A percentile compares a stretch with the other conserved stretches of the same genome.
phyloP scores from a whole-genome alignment of 2,329 filamentous ascomycete species.

The Hymenoscyphus linearis region DNA sequence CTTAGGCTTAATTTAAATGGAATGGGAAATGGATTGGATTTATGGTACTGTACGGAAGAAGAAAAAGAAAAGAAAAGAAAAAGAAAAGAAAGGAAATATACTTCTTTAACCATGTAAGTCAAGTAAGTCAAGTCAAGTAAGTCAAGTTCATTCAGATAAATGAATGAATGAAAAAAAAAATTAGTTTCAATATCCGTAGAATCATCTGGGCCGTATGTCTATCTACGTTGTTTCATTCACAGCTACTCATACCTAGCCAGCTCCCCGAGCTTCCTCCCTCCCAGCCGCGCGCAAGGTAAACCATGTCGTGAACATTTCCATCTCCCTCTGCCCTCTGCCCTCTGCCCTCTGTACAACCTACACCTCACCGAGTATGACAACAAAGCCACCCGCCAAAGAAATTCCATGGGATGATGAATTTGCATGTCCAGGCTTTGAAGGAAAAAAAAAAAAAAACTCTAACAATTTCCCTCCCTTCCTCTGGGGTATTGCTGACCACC shows the following conservation, averaged over 20 bases:
- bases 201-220: constrained; percentile 4
- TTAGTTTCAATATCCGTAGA: constrained; percentile 4
- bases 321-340: too few relatives aligned
- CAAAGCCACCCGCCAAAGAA: not conserved
- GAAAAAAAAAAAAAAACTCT: too few relatives aligned
- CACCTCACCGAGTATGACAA: not conserved
- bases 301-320: not conserved
- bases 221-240: constrained; percentile 7
- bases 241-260: too few relatives aligned
- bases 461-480: not conserved
- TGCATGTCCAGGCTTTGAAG: not conserved
- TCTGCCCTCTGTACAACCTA: too few relatives aligned
- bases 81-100: too few relatives aligned
- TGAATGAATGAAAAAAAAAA: too few relatives aligned
- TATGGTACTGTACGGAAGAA: too few relatives aligned
- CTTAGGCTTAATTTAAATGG: too few relatives aligned
- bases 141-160: constrained; percentile 2
- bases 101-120: too few relatives aligned
- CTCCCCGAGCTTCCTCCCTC: constrained; percentile 6
- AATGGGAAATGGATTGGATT: too few relatives aligned
- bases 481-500: constrained; percentile 11
- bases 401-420: constrained; percentile 1
- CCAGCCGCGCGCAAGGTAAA: constrained; percentile 1
- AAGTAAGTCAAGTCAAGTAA: not conserved
- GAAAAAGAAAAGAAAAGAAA: too few relatives aligned